Evolutionary conservation across 768 basidiomycete species (phyloP), one percentile per base, ranked within the genome.

Genomic region (Russula lepida): DNA sequence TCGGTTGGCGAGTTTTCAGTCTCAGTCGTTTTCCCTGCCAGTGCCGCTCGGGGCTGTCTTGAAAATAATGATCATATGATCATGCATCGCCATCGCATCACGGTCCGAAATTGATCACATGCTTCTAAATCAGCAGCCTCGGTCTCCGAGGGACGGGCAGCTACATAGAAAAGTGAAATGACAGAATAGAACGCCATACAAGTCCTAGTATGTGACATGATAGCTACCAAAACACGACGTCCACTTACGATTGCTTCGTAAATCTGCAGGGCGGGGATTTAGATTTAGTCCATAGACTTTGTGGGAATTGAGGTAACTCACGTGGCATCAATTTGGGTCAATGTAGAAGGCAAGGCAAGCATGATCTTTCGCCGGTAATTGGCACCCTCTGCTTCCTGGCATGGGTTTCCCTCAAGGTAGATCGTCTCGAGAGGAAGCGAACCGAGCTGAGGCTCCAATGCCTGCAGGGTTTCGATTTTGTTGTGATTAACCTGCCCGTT

Each of bases 321-420:
- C 88, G 90, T 98, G 44, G 97, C 97, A 73, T 99, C 97, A 54
- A 99, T 86, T 74, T 99, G 97, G 69, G 84, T 83, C 58, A 98
- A 74, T 68, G 95, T 91, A 0, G 54, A 43, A 43, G 95, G 95
- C 23, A 97, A 76, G 3, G 85, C 85, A 41, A 98, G 74, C 71
- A 89, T 92, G 56, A 98, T 79, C 75, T 97, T 99, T 56, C 95
- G 78, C 67, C 93, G 77, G 71, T 98, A 99, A 23, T 78, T 81
- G 2, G 81, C 76, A 72, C 82, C 86, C 68, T 98, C 91, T 15
- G 77, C 78, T 48, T 73, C 78, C 70, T 99, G 94, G 65, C 92
- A 89, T 3, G 97, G 97, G 69, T 99, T 99, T 5, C 84, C 87
- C 74, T 99, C 97, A 27, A 99, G 82, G 71, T 99, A 99, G 7